These are phyloP conservation scores for Orbilia blumenaviensis DNA, from an alignment of 2,329 filamentous ascomycete genomes.

Conservation along the genomic window DNA sequence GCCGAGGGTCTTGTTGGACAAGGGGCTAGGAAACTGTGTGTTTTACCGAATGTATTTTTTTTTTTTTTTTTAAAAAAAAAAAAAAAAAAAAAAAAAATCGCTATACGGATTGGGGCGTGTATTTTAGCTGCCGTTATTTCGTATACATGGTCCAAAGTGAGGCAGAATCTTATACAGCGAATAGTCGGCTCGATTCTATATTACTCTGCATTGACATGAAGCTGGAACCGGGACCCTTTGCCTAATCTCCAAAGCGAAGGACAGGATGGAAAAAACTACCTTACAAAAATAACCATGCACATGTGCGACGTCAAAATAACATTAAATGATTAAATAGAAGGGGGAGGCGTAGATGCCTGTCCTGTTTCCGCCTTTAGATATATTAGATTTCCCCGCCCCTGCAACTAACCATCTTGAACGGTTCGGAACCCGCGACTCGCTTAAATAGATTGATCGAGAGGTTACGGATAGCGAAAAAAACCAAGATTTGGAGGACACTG, in stretches of 20 bases:
- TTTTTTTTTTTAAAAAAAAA: too few relatives aligned
- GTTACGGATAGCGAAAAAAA: neutral
- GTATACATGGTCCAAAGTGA: neutral
- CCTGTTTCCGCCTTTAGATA: neutral
- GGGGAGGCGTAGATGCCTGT: conserved; percentile 50
- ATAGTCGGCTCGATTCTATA: neutral
- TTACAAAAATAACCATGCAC: too few relatives aligned
- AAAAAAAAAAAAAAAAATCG: too few relatives aligned
- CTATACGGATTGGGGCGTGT: neutral
- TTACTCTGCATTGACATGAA: neutral
- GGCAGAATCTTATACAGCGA: neutral
- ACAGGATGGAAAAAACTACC: too few relatives aligned
- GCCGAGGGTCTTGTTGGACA: neutral
- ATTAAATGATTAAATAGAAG: conserved; percentile 28
- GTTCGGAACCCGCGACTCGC: conserved; percentile 50
- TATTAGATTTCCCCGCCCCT: neutral
- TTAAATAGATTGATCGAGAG: conserved; percentile 4
- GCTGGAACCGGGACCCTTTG: neutral
- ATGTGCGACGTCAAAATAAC: conserved; percentile 12
- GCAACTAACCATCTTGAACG: neutral
- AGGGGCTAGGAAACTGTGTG: neutral
- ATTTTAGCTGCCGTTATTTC: neutral
- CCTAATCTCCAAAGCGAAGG: conserved; percentile 9
- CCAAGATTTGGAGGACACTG: neutral
- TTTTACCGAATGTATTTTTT: conserved; percentile 8